phyloP scores from a whole-genome alignment of 371 early-diverging fungal species.

The Homolaphlyctis polyrhiza region DNA sequence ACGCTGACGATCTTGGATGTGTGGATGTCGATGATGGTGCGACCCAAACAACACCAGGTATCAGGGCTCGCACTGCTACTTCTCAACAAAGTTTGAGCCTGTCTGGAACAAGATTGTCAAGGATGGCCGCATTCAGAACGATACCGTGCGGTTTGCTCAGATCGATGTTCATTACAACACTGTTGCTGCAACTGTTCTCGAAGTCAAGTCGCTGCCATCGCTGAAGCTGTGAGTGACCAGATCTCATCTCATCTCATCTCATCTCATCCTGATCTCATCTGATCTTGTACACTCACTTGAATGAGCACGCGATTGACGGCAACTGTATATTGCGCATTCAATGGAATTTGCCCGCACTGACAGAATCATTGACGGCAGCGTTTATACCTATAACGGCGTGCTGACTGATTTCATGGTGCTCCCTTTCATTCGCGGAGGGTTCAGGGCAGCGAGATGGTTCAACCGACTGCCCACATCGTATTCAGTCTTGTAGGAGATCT shows the following conservation, averaged over 20 bases:
- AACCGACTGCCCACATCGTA: neutral
- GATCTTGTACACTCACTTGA: neutral
- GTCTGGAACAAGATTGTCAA: neutral
- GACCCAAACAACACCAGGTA: neutral
- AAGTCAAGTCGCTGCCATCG: neutral
- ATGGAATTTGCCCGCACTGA: neutral
- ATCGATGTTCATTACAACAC: neutral
- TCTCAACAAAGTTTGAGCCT: neutral
- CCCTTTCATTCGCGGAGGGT: neutral
- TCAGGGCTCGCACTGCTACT: neutral
- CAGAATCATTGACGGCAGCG: conserved; percentile 1
- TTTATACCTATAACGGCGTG: neutral
- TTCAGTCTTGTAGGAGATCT: neutral
- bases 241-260: neutral
- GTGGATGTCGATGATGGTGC: neutral
- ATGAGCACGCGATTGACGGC: neutral
- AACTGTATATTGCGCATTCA: neutral
- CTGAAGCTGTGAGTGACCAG: neutral
- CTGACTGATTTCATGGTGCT: neutral
- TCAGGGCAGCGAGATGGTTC: neutral
- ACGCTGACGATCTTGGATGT: neutral
- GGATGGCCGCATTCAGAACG: neutral
- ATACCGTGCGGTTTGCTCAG: neutral
- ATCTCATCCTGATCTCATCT: neutral
- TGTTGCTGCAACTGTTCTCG: neutral